These are phyloP conservation scores for Metschnikowia gelsemii DNA, from an alignment of 805 yeast species.

Conservation along the genomic window DNA sequence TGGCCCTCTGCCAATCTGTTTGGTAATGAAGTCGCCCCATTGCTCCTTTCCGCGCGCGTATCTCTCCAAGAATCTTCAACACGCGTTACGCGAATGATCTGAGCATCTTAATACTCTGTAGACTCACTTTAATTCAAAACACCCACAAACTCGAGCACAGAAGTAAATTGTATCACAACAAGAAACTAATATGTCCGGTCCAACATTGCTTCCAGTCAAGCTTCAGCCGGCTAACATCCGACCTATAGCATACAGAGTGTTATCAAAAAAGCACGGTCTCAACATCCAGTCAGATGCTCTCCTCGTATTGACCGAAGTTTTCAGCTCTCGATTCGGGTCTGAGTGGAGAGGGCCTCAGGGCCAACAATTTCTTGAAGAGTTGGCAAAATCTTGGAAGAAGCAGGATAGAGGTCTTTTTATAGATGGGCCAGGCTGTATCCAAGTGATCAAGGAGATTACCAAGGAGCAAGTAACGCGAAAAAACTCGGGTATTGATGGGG, in stretches of 20 bases:
- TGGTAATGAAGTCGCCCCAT: too few species aligned
- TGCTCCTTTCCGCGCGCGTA: too few species aligned
- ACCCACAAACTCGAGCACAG: too few species aligned
- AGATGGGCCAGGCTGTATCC: conserved; percentile 67
- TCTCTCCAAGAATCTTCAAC: too few species aligned
- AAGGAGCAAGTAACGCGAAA: conserved; percentile 17
- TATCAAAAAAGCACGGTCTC: conserved; percentile 90
- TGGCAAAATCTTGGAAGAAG: conserved; percentile 82
- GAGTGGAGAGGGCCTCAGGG: conserved; percentile 78
- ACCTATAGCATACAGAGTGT: conserved; percentile 85
- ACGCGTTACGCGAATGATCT: too few species aligned
- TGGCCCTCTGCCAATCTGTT: too few species aligned
- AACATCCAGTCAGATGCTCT: conserved; percentile 87
- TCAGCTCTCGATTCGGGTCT: conserved; percentile 76
- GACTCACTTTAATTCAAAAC: too few species aligned
- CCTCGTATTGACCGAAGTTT: conserved; percentile 63
- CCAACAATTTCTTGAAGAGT: conserved; percentile 66
- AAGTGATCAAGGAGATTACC: conserved; percentile 58
- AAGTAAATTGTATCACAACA: too few species aligned
- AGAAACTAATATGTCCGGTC: conserved; percentile 9
- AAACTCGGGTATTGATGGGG: background rate
- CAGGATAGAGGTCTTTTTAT: conserved; percentile 86
- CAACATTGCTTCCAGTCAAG: conserved; percentile 60
- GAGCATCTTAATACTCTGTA: too few species aligned
- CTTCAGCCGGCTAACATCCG: conserved; percentile 80